Evolutionary conservation across 2,329 filamentous ascomycete genomes (phyloP).

Genomic region (Fusarium robinianum): DNA sequence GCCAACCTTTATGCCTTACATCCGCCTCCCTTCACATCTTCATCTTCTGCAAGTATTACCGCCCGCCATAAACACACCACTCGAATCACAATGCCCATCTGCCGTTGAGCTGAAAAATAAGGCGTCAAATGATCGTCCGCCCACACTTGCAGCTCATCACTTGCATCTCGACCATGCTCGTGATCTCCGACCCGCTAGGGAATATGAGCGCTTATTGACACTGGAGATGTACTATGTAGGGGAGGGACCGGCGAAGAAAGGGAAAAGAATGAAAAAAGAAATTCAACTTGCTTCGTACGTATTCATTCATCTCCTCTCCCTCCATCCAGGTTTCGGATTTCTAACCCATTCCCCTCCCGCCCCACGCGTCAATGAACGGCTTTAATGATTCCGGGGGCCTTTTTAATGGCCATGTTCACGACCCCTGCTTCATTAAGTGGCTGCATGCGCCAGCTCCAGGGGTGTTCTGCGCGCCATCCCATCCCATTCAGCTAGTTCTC

Average conservation of each 20-base stretch:
- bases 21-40: no score
- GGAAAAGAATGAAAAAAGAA: conserved; percentile 1
- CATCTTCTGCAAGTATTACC: not conserved
- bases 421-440: conserved; percentile 40
- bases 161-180: conserved; percentile 15
- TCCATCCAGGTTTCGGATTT: conserved; percentile 16
- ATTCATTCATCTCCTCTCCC: conserved; percentile 14
- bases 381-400: conserved; percentile 32
- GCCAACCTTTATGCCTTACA: not conserved
- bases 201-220: conserved; percentile 1
- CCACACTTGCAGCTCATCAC: conserved; percentile 19
- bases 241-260: no score
- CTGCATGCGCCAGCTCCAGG: conserved; percentile 38
- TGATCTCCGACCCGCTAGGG: conserved; percentile 4
- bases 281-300: not conserved
- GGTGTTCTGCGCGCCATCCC: conserved; percentile 38
- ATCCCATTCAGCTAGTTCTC: conserved; percentile 35
- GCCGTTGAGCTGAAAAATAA: conserved; percentile 6
- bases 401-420: conserved; percentile 30
- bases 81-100: conserved; percentile 3
- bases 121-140: conserved; percentile 11
- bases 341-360: conserved; percentile 10
- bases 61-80: not conserved
- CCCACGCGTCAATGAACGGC: conserved; percentile 30
- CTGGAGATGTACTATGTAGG: no score